Evolutionary conservation across 148 eudicot species (phyloP), one percentile per base, ranked within the genome.

Genomic region (Amaranthus cruentus): DNA sequence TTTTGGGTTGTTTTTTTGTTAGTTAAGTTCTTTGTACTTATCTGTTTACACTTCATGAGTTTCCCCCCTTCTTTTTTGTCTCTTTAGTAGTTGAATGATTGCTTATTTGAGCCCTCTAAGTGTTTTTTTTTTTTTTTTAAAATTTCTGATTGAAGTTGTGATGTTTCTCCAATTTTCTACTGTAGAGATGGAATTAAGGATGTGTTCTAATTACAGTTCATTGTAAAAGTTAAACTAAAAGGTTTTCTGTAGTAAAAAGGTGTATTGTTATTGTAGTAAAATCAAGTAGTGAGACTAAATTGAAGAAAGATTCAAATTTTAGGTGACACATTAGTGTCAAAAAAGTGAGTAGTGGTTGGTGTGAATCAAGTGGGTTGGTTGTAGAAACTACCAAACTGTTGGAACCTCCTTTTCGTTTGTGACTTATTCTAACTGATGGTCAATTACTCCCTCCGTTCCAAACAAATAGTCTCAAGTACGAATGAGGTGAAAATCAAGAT

Each of bases 291-390:
- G 55, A 55, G 56, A 60, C 57, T 38, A 38, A 52, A 47, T 3
- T 49, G 52, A 57, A 69, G 75, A 49, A 48, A 47, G 50, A n/a
- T 6, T 53, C 46, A 7, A 62, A 9, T 52, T 78, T 74, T 68
- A 59, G 68, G 66, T 79, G 18, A 13, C 58, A 55, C 55, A 9
- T 54, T 52, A 69, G 51, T 51, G 44, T 61, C 47, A 69, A 13
- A 60, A 69, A 52, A 48, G 56, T 21, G 44, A 15, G 28, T 67
- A 50, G 70, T 67, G 47, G 66, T 18, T 50, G 64, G 72, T 50
- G 50, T 55, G 44, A 47, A 65, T 74, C 55, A 52, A 52, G 69
- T 62, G 43, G 5, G 52, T 57, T 71, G 54, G 46, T 49, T 38
- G 69, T 18, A 67, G 55, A 6, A 64, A 52, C 52, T 61, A 21